phyloP scores from a whole-genome alignment of 805 yeast genomes.

The Grigorovia jiainica region DNA sequence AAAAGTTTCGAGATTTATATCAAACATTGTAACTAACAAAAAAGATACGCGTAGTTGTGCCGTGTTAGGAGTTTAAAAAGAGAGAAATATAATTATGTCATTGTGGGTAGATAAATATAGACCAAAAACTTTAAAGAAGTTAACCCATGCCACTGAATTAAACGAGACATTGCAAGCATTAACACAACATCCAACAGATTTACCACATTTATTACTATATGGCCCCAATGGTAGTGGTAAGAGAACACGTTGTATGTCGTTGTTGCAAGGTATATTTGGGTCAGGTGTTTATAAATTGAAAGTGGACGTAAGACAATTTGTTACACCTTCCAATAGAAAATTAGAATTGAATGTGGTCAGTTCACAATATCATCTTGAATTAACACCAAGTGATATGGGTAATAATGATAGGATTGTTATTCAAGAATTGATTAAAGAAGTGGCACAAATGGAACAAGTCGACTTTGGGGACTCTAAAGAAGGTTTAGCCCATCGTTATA shows the following conservation, averaged over 20 bases:
- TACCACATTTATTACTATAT: constrained; percentile 85
- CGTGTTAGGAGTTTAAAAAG: background rate
- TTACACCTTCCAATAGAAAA: constrained; percentile 63
- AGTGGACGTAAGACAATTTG: constrained; percentile 81
- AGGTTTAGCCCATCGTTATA: constrained; percentile 46
- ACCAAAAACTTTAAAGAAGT: constrained; percentile 54
- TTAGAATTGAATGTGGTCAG: constrained; percentile 90
- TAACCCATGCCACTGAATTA: constrained; percentile 60
- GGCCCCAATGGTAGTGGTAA: constrained; percentile 98
- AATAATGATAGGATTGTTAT: constrained; percentile 91
- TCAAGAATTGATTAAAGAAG: constrained; percentile 86
- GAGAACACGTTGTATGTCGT: constrained; percentile 81
- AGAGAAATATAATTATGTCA: too few species aligned
- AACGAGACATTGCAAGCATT: constrained; percentile 51
- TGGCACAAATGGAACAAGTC: constrained; percentile 94
- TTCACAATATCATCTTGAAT: constrained; percentile 82
- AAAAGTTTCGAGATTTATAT: too few species aligned
- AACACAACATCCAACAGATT: constrained; percentile 40
- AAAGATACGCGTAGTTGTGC: background rate
- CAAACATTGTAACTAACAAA: too few species aligned
- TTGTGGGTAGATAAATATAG: constrained; percentile 95
- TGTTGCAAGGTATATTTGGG: constrained; percentile 75
- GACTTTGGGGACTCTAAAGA: constrained; percentile 49
- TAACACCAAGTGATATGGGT: constrained; percentile 96
- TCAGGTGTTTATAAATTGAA: constrained; percentile 72